Evolutionary conservation across 1,139 yeast genomes (phyloP), one percentile per base, ranked within the genome.

Genomic region (Casaregolazyma suthepensis): DNA sequence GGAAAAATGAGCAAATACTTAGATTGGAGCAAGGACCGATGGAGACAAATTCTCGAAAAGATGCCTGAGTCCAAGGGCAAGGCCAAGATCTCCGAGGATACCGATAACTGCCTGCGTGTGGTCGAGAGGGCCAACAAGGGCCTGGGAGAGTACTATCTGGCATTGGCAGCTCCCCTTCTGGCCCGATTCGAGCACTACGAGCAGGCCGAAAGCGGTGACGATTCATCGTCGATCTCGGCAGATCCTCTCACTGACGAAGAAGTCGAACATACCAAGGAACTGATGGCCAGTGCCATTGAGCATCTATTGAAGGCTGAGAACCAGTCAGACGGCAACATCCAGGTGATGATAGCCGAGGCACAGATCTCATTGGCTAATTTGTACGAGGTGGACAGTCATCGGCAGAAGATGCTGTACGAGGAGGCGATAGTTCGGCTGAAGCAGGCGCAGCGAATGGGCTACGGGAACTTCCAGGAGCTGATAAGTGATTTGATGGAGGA

Each of bases 321-420:
- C 52, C 82, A 81, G 31, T 88, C 84, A 51, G 88, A 85, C 42
- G 96, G 96, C 0, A 85, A 84, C 56, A 75, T 85, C 7, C 85
- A 93, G 86, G 96, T 83, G 5, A 79, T 80, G 49, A 60, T 86
- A 46, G 96, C 96, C 1, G 98, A 93, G 67, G 91, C 95, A 0
- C 76, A 81, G 65, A 87, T 91, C 40, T 80, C 85, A 13, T 72
- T 87, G 61, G 97, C 91, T 9, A 90, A 90, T 64, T 66, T 89
- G 55, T 75, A 78, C 59, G 86, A 82, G 10, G 71, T 80, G 45
- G 90, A 85, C 42, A 77, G 86, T 52, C 70, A 72, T 40, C 83
- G 83, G 48, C 96, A 88, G 69, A 86, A 83, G 56, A 63, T 73
- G 13, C 71, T 77, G 53, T 90, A 90, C 66, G 66, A 71, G 23